phyloP scores from a whole-genome alignment of 257 asterid genomes.

The Jacaranda copaia region DNA sequence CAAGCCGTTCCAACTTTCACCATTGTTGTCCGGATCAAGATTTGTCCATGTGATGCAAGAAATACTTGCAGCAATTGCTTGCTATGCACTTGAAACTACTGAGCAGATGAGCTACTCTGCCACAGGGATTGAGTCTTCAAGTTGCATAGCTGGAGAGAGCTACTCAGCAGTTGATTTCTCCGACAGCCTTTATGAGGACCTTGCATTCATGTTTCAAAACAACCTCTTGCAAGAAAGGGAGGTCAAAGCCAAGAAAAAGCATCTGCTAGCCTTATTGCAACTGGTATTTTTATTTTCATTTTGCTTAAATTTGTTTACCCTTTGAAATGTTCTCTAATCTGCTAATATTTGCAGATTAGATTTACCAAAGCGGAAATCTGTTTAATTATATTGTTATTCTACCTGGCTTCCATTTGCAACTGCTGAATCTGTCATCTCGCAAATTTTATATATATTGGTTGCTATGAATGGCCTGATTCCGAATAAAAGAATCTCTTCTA shows the following conservation, averaged over 20 bases:
- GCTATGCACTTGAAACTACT: conserved; percentile 53
- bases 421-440: not conserved
- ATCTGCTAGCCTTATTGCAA: conserved; percentile 65
- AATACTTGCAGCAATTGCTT: conserved; percentile 72
- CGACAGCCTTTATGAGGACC: conserved; percentile 31
- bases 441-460: too few relatives aligned
- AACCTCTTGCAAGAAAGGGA: conserved; percentile 39
- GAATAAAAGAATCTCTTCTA: too few relatives aligned
- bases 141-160: conserved; percentile 33
- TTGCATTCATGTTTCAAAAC: conserved; percentile 29
- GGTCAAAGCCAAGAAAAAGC: conserved; percentile 59
- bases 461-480: not conserved
- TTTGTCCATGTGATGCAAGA: conserved; percentile 74
- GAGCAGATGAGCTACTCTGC: conserved; percentile 36
- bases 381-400: too few relatives aligned
- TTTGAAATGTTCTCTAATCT: not conserved
- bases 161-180: conserved; percentile 29
- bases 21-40: conserved; percentile 54
- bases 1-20: conserved; percentile 54
- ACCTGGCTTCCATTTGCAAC: too few relatives aligned
- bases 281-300: conserved; percentile 48
- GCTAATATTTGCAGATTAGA: too few relatives aligned
- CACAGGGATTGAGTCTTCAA: not conserved
- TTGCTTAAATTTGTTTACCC: not conserved
- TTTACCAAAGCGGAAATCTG: too few relatives aligned